Base-by-base conservation (phyloP, 1,139 yeast genomes). In the Kodamaea sp. region DNA sequence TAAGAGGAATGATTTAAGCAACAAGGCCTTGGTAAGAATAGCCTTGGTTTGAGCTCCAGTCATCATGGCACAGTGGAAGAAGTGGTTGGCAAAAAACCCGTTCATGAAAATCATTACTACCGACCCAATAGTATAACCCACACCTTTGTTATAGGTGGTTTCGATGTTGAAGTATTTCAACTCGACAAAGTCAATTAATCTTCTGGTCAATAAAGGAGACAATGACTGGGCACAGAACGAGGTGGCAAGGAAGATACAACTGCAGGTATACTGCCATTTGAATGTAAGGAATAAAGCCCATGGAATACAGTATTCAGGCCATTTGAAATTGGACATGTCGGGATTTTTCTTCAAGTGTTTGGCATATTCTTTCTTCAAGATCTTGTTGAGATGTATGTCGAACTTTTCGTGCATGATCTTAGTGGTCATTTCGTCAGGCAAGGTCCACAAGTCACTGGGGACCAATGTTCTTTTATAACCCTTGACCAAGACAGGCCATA, bases 21-120 rank as follows among this genome's bases (percentile, higher is more conserved):
- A 50, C 15, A 70, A 48, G 4, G 63, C 59, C 38, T 66, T 69
- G 11, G 75, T 66, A 35, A 70, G 53, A 7, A 70, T 57, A 22
- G 71, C 61, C 48, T 69, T 70, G 25, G 59, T 45, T 40, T 63
- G 67, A n/a, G 75, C 76, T 15, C 76, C 76, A n/a, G 69, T 58
- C 32, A 68, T 55, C 75, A 69, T 70, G 25, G 75, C 63, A 37
- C 58, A 58, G 43, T 69, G 73, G 53, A 67, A 69, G 38, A 57
- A 67, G 41, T 70, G 76, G 48, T 70, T 70, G 27, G 69, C 50
- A 28, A 66, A 55, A 36, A 70, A 51, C 11, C 76, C 75, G 44
- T 68, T 70, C 31, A 66, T 39, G 36, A 66, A 61, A 32, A 69
- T 63, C 39, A 70, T 55, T 2, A 55, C 47, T 31, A 66, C 72